Evolutionary conservation across 1,284 basidiomycete species (phyloP).

Genomic region (Mycena citricolor): DNA sequence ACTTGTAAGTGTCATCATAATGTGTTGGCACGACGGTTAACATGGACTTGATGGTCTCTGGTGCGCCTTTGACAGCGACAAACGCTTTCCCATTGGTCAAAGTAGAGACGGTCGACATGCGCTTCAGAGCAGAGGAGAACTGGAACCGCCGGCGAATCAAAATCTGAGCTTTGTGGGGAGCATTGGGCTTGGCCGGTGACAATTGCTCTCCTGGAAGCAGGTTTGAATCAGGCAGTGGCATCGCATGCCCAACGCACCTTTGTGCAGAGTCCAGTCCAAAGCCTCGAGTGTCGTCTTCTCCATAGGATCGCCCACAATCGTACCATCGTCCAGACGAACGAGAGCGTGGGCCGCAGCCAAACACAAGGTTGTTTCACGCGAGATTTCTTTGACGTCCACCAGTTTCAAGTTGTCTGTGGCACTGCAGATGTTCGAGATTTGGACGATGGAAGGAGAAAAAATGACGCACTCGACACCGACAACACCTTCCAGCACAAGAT

Average conservation of each 20-base stretch:
- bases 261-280: slow-evolving; percentile 85
- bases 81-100: slow-evolving; percentile 62
- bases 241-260: slow-evolving; percentile 46
- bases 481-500: slow-evolving; percentile 91
- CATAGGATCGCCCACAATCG: slow-evolving; percentile 97
- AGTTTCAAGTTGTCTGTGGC: slow-evolving; percentile 62
- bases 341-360: slow-evolving; percentile 95
- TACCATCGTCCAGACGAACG: slow-evolving; percentile 90
- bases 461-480: slow-evolving; percentile 77
- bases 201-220: slow-evolving; percentile 63
- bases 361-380: slow-evolving; percentile 80
- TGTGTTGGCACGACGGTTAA: slow-evolving; percentile 67
- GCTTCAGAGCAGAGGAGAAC: slow-evolving; percentile 92
- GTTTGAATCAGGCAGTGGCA: background rate
- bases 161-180: slow-evolving; percentile 62
- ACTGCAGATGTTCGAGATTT: slow-evolving; percentile 36
- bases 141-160: slow-evolving; percentile 89
- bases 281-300: slow-evolving; percentile 96
- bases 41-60: slow-evolving; percentile 92
- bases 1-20: slow-evolving; percentile 93
- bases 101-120: slow-evolving; percentile 89
- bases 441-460: background rate
- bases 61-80: slow-evolving; percentile 88
- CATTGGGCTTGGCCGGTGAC: slow-evolving; percentile 52
- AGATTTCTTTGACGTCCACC: slow-evolving; percentile 75